A percentile compares a stretch with the other conserved stretches of the same genome.
Evolutionary conservation across 495 filamentous ascomycete species (phyloP).

Genomic region (Aspergillus affinis): DNA sequence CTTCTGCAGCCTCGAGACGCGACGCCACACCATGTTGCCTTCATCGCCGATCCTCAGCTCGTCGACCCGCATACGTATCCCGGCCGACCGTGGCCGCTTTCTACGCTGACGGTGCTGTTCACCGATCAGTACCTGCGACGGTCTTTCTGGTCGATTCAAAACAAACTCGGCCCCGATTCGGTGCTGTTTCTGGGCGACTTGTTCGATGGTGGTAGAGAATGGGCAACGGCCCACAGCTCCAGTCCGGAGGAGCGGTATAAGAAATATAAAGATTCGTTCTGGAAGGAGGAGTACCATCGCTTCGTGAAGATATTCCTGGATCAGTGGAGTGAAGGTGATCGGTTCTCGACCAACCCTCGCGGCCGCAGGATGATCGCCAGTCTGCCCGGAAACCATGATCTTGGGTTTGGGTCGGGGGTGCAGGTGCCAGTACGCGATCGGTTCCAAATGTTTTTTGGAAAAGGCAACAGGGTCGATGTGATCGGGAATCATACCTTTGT

Average conservation of each 20-base stretch:
- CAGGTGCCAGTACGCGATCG: slow-evolving; percentile 74
- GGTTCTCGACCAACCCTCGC: slow-evolving; percentile 30
- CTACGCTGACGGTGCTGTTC: slow-evolving; percentile 71
- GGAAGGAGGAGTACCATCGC: slow-evolving; percentile 77
- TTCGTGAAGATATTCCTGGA: slow-evolving; percentile 78
- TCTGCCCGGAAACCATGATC: slow-evolving; percentile 93
- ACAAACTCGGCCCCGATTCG: slow-evolving; percentile 71
- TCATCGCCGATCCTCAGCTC: slow-evolving; percentile 96
- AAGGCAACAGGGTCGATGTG: slow-evolving; percentile 81
- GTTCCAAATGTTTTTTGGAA: slow-evolving; percentile 87
- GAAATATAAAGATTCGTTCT: slow-evolving; percentile 73
- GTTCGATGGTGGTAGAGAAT: slow-evolving; percentile 96
- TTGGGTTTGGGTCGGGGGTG: slow-evolving; percentile 88
- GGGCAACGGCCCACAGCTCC: slow-evolving; percentile 66
- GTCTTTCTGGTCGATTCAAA: slow-evolving; percentile 70
- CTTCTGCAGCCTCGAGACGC: slow-evolving; percentile 64
- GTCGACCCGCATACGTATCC: slow-evolving; percentile 97
- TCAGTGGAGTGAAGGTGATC: slow-evolving; percentile 53
- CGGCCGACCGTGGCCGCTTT: slow-evolving; percentile 86
- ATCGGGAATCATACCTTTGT: slow-evolving; percentile 96
- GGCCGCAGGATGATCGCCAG: slow-evolving; percentile 71
- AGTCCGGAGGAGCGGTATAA: slow-evolving; percentile 72
- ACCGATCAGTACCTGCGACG: slow-evolving; percentile 88
- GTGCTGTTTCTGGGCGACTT: slow-evolving; percentile 91
- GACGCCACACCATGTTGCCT: slow-evolving; percentile 78